Base-by-base conservation (phyloP, 192 early-diverging fungal species). In the Entophlyctis luteolus region DNA sequence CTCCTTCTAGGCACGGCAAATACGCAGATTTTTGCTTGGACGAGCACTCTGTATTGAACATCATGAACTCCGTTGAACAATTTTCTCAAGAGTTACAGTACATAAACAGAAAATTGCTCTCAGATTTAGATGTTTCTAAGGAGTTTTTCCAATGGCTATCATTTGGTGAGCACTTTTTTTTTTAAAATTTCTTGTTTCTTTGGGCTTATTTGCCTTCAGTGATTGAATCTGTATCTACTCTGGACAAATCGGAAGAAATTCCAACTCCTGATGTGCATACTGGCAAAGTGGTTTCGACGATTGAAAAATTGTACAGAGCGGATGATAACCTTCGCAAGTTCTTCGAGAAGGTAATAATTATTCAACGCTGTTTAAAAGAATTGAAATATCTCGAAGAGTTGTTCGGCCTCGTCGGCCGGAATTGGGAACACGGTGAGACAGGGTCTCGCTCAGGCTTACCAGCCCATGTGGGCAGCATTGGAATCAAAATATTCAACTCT, bases 71-170 rank as follows among this genome's bases (percentile, higher is more conserved):
- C 16, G 48, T 63, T 29, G 20, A 50, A 4, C n/a, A 29, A n/a
- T 63, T 63, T 33, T 45, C 29, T 1, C 8, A 29, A 16, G 47
- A 32, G 6, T 32, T 63, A 18, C 5, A 48, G 22, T 14, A 22
- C 28, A 32, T 63, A 6, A 16, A 31, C 8, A 12, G 4, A 16
- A n/a, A 4, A 6, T 33, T 63, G 60, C 16, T 32, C n/a, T 48
- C 31, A 5, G 60, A 63, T 32, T 47, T 63, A 25, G 8, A n/a
- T 14, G 48, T n/a, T 20, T 49, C 27, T 0, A 49, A 25, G 2
- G 60, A 63, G 47, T 63, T 63, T 46, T 63, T 63, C 47, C 6
- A 8, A 8, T 63, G 60, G 60, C 29, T 63, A 18, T 50, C 60
- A 25, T 63, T 63, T 37, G 12, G 58, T 57, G 33, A 57, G 32